phyloP scores from a whole-genome alignment of 306 rosid species.

The Canavalia gladiata region DNA sequence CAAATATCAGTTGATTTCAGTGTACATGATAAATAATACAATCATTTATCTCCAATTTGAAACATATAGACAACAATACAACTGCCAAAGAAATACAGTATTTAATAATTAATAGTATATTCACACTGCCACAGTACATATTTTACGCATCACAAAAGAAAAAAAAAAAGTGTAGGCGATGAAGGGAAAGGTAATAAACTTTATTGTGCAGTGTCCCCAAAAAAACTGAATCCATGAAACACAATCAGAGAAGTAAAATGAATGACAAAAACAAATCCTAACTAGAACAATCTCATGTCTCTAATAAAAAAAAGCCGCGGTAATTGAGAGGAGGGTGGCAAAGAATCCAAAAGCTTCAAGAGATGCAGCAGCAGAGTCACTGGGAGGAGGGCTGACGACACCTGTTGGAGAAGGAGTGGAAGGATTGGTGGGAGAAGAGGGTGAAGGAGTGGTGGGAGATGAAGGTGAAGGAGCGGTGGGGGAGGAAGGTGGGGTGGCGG shows the following conservation, averaged over 20 bases:
- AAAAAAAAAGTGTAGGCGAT: conserved; percentile 9
- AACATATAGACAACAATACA: neutral
- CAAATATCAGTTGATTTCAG: too few relatives aligned
- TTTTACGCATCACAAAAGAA: neutral
- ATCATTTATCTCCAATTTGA: neutral
- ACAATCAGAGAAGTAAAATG: conserved; percentile 23
- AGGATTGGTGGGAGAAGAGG: conserved; percentile 41
- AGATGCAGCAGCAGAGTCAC: conserved; percentile 49
- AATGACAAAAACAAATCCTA: conserved; percentile 27
- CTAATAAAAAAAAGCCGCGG: conserved; percentile 59
- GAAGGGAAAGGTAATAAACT: neutral
- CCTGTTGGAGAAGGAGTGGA: conserved; percentile 43
- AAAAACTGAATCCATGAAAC: conserved; percentile 42
- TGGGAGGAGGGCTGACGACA: conserved; percentile 48
- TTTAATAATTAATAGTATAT: neutral
- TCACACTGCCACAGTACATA: neutral
- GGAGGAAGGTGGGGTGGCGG: conserved; percentile 38
- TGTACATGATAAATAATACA: too few relatives aligned
- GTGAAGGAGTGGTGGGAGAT: conserved; percentile 1
- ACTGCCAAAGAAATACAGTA: neutral
- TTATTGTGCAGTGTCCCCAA: conserved; percentile 28
- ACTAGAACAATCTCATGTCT: conserved; percentile 30
- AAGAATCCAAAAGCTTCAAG: conserved; percentile 50
- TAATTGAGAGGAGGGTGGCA: conserved; percentile 54
- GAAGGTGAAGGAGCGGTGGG: conserved; percentile 40